Percentiles rank a stretch among this genome's conserved stretches.
Evolutionary conservation across 345 rosid genomes (phyloP).

Genomic region (Ricinus communis): DNA sequence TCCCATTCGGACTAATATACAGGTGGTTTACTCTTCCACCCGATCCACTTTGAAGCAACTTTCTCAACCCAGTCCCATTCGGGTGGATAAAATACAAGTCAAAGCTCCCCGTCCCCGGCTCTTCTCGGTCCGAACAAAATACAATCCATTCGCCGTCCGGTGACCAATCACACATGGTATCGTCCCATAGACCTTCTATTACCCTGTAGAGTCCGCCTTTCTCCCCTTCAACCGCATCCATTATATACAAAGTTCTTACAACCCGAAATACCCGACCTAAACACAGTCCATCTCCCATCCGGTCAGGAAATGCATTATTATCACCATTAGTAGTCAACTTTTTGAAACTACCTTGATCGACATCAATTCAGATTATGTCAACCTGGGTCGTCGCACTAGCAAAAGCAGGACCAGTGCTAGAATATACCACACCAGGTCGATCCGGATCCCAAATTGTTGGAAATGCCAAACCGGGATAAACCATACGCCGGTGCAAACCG

Average conservation of each 20-base stretch:
- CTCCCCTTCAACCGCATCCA: conserved; percentile 76
- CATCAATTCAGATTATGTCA: conserved; percentile 61
- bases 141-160: conserved; percentile 77
- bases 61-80: conserved; percentile 70
- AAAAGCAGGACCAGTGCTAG: conserved; percentile 72
- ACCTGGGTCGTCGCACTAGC: conserved; percentile 64
- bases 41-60: conserved; percentile 61
- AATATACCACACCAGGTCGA: conserved; percentile 57
- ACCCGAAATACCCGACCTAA: conserved; percentile 79
- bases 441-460: conserved; percentile 78
- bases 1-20: conserved; percentile 70
- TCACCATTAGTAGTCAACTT: conserved; percentile 66
- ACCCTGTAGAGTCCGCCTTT: conserved; percentile 45
- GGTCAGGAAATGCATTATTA: conserved; percentile 88
- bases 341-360: conserved; percentile 38
- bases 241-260: conserved; percentile 74
- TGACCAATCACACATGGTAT: conserved; percentile 87
- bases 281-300: conserved; percentile 70
- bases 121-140: conserved; percentile 66
- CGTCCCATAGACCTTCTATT: conserved; percentile 79
- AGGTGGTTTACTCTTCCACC: conserved; percentile 83
- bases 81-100: conserved; percentile 74
- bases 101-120: conserved; percentile 75
- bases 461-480: conserved; percentile 55
- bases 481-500: conserved; percentile 60